Evolutionary conservation across 495 filamentous ascomycete genomes (phyloP).

Genomic region (Tetracladium setigerum): DNA sequence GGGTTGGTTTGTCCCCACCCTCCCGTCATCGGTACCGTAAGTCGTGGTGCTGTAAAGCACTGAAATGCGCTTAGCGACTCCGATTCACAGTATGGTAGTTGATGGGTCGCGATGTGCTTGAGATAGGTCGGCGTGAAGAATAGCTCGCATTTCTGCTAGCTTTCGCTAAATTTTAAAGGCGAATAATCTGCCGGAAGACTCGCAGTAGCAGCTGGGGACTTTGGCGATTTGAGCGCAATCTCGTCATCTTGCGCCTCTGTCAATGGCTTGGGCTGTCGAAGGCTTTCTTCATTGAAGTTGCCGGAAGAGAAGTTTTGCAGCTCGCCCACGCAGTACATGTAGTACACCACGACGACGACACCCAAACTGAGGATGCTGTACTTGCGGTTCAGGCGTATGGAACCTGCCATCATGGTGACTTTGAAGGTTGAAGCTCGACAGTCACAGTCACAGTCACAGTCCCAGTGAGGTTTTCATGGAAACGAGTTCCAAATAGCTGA

Average conservation of each 20-base stretch:
- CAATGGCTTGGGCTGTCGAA: slow-evolving; percentile 14
- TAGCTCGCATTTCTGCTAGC: slow-evolving; percentile 15
- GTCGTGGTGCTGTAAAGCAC: slow-evolving; percentile 11
- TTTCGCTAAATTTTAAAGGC: slow-evolving; percentile 14
- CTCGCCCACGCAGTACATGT: slow-evolving; percentile 13
- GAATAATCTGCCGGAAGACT: slow-evolving; percentile 15
- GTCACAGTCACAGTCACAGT: slow-evolving; percentile 10
- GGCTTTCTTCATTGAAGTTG: slow-evolving; percentile 15
- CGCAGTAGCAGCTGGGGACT: slow-evolving; percentile 13
- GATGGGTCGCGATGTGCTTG: slow-evolving; percentile 12
- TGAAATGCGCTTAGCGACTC: slow-evolving; percentile 9
- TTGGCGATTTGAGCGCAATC: slow-evolving; percentile 13
- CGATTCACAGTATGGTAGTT: slow-evolving; percentile 14
- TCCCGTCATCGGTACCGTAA: slow-evolving; percentile 14
- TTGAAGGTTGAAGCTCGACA: slow-evolving; percentile 14
- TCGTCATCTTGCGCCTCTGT: slow-evolving; percentile 15
- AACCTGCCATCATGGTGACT: slow-evolving; percentile 13
- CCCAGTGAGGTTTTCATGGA: slow-evolving; percentile 13
- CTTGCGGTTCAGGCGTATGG: slow-evolving; percentile 13
- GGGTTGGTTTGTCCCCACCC: slow-evolving; percentile 9
- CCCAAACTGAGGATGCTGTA: slow-evolving; percentile 13
- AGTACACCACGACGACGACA: slow-evolving; percentile 13
- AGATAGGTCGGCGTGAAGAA: slow-evolving; percentile 11
- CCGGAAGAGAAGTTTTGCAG: slow-evolving; percentile 13
- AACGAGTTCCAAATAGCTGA: slow-evolving; percentile 14